Conservation (phyloP, 1,284 basidiomycete species). For the Salmacisia buchloeana region DNA sequence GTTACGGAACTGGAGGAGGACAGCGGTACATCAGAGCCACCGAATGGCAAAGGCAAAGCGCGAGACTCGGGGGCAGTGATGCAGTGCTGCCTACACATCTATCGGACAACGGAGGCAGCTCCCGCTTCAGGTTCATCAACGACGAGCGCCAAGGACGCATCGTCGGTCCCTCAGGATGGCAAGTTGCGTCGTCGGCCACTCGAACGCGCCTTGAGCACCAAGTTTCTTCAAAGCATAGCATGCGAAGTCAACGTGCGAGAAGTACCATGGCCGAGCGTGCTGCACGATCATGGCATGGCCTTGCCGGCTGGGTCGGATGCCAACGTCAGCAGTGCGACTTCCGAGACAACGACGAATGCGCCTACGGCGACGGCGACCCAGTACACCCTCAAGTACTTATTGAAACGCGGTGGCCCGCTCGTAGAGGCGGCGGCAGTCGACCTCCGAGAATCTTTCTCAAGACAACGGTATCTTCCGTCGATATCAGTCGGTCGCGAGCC, state of each 20-base stretch:
- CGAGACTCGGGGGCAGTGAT: neutral
- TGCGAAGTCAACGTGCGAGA: neutral
- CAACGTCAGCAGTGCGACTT: neutral
- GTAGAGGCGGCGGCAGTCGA: neutral
- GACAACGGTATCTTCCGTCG: slow-evolving; percentile 9
- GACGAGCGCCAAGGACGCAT: too few species aligned
- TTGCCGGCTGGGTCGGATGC: too few species aligned
- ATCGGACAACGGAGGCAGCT: neutral
- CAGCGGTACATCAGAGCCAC: neutral
- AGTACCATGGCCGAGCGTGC: neutral
- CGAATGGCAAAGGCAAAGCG: neutral
- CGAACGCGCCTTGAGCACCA: neutral
- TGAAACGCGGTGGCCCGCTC: neutral
- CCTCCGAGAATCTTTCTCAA: neutral
- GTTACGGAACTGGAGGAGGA: neutral
- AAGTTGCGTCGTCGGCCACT: neutral
- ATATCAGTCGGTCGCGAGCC: slow-evolving; percentile 15
- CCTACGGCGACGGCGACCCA: neutral
- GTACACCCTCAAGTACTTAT: neutral
- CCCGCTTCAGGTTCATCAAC: neutral
- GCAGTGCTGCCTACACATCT: neutral
- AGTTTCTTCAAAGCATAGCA: neutral
- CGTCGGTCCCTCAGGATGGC: too few species aligned
- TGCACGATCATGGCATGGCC: neutral
- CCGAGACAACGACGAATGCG: neutral